phyloP scores from a whole-genome alignment of 495 filamentous ascomycete genomes.

The Xanthoparmelia taractica region DNA sequence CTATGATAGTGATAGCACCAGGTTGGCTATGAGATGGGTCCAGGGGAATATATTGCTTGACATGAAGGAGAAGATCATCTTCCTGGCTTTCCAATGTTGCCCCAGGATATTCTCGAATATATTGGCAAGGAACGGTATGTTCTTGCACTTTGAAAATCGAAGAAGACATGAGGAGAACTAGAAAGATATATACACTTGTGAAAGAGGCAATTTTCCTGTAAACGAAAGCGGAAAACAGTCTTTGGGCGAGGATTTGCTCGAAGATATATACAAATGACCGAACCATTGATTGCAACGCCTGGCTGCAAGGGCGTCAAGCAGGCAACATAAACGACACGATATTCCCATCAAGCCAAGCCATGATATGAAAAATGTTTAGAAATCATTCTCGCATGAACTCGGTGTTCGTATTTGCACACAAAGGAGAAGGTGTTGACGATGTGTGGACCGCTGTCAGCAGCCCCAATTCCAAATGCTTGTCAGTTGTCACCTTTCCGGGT shows the following conservation, averaged over 20 bases:
- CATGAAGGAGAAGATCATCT: conserved; percentile 52
- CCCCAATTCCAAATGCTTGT: conserved; percentile 1
- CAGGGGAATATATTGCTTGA: conserved; percentile 78
- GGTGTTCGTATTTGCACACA: not conserved
- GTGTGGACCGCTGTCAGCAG: not conserved
- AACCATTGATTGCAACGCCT: not conserved
- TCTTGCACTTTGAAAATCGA: conserved; percentile 48
- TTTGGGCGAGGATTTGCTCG: not conserved
- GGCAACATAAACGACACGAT: not conserved
- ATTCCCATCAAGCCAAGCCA: not conserved
- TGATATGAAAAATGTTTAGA: not conserved
- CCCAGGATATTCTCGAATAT: conserved; percentile 63
- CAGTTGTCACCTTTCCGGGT: not conserved
- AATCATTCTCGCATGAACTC: not conserved
- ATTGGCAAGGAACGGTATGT: conserved; percentile 57
- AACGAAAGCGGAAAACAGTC: not conserved
- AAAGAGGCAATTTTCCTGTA: not conserved
- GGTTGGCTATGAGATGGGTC: conserved; percentile 55
- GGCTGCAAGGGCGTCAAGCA: not conserved
- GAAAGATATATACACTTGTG: not conserved
- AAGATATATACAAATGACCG: not conserved
- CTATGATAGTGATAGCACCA: conserved; percentile 77
- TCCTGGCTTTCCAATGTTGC: conserved; percentile 57
- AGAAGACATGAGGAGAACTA: conserved; percentile 20
- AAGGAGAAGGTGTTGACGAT: not conserved